Base-by-base conservation (phyloP, 1,284 basidiomycete genomes). In the Laetiporus sulphureus region DNA sequence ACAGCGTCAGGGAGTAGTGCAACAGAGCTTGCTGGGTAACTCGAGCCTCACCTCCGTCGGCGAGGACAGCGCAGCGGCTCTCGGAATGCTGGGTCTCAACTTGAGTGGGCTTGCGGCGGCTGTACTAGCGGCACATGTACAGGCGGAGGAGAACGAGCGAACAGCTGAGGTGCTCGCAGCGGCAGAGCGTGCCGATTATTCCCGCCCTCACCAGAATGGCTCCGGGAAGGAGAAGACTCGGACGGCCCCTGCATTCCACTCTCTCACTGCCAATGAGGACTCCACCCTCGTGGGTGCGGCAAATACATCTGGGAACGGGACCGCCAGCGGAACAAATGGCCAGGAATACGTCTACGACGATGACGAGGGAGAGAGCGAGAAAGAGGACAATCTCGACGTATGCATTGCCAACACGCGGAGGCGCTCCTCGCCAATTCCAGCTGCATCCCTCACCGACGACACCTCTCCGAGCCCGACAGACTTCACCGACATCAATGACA, bases 191-290 rank as follows among this genome's bases (percentile, higher is more conserved):
- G 56, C 66, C 7, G 60, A 65, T 36, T 65, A 65, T 40, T 62
- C 62, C 30, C 59, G 59, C 25, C 67, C 67, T 46, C 63, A 64
- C n/a, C 62, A 66, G 47, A 65, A 68, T 39, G 61, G 59, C 36
- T 66, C 71, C 38, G 68, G 67, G 50, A 70, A 69, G 45, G 68
- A 67, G 55, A 72, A 75, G 35, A 83, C 82, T 25, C 76, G 80
- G 48, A 74, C 72, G 5, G 79, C 81, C 0, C 83, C 84, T 40
- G 77, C 82, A 3, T 86, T 87, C 53, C 83, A 85, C 57, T 84
- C 81, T 11, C 72, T 85, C 24, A 83, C 77, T 8, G 75, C 74
- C 25, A 70, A 67, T 39, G 72, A 77, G 50, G 56, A 57, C 32
- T 44, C 42, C 15, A 46, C 44, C 12, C 44, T 42, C 40, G 51